Base-by-base conservation (phyloP, 495 filamentous ascomycete genomes). In the Hypoxylon lenormandii region DNA sequence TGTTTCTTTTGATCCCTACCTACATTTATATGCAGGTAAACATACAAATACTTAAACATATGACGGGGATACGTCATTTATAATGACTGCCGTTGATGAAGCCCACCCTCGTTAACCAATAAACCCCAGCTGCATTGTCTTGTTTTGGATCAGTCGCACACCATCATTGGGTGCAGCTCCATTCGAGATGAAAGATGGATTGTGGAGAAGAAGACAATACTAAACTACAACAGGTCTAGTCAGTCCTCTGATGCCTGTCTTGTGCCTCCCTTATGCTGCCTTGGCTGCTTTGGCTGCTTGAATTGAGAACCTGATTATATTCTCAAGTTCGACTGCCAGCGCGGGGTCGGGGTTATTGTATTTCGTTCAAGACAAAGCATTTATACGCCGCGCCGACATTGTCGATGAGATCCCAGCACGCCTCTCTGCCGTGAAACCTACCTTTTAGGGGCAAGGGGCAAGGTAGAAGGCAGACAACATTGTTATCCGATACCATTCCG, bases 301-400 rank as follows among this genome's bases (percentile, higher is more conserved):
- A n/a, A n/a, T 64, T 51, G 45, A 61, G 52, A 36, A 60, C 56
- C 50, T 56, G 15, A 30, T 57, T 5, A 5, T 26, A 26, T 26
- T 36, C 58, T 40, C 28, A 42, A 19, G 0, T 23, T 62, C 26
- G 40, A 57, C 56, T 37, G n/a, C 60, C 46, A 48, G 40, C n/a
- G 68, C 62, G 68, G 68, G 68, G 68, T 61, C n/a, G n/a, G n/a
- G n/a, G n/a, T n/a, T n/a, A n/a, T n/a, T 26, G 23, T 16, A 28
- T 47, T n/a, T 36, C 42, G 57, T 45, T n/a, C n/a, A n/a, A n/a
- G 23, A 26, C 23, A 26, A 30, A 2, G n/a, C 22, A 36, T 26
- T 26, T 45, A 18, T 19, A 22, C n/a, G 19, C 21, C 8, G 13
- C 19, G 21, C 5, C 43, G 40, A 10, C 16, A 42, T 51, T 30